Evolutionary conservation across 2,329 filamentous ascomycete species (phyloP).

Genomic region (Pseudocercospora pini-densiflorae): DNA sequence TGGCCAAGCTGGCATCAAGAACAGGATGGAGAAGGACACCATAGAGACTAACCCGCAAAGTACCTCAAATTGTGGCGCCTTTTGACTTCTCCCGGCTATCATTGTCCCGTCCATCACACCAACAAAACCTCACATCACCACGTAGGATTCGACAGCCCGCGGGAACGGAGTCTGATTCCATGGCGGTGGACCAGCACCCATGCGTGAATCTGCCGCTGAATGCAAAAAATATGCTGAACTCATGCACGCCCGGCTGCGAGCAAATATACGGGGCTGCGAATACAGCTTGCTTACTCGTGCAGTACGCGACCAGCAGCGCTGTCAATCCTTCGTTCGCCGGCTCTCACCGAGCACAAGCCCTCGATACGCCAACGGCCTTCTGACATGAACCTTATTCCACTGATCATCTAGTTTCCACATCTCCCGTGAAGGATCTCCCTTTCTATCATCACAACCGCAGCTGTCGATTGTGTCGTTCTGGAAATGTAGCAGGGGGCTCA

Average conservation of each 20-base stretch:
- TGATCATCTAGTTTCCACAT: background rate
- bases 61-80: background rate
- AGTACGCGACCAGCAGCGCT: background rate
- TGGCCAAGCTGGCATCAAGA: background rate
- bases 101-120: conserved; percentile 1
- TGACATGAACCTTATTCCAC: background rate
- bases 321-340: background rate
- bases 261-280: background rate
- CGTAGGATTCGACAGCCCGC: background rate
- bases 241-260: background rate
- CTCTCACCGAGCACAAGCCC: background rate
- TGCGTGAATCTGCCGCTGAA: background rate
- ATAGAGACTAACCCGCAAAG: background rate
- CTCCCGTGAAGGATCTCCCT: background rate
- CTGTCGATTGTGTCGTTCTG: background rate
- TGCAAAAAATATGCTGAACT: background rate
- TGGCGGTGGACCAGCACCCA: background rate
- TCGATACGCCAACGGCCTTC: background rate
- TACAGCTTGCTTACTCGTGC: background rate
- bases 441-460: background rate
- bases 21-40: background rate
- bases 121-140: background rate
- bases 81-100: conserved; percentile 1
- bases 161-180: background rate
- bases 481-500: background rate